phyloP scores from a whole-genome alignment of 495 filamentous ascomycete species.

The Hypoxylon perforatum region DNA sequence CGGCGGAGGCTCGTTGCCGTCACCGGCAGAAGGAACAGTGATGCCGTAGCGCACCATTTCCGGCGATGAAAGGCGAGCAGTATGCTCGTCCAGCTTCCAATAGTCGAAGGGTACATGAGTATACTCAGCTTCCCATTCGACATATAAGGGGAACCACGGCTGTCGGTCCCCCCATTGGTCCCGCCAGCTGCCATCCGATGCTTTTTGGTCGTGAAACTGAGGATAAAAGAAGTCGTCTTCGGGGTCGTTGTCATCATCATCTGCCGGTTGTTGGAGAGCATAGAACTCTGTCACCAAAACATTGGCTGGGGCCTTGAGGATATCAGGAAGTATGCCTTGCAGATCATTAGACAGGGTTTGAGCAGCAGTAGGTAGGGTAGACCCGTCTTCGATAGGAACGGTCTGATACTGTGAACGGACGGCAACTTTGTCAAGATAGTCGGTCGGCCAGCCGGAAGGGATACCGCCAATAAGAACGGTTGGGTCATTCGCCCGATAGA shows the following conservation, averaged over 20 bases:
- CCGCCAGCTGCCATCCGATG: slow-evolving; percentile 26
- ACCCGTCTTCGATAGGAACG: not conserved
- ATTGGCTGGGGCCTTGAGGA: slow-evolving; percentile 19
- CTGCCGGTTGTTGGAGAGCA: not conserved
- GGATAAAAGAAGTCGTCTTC: slow-evolving; percentile 12
- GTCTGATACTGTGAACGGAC: slow-evolving; percentile 51
- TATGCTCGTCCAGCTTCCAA: slow-evolving; percentile 46
- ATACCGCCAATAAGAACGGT: slow-evolving; percentile 59
- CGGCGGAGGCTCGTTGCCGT: slow-evolving; percentile 6
- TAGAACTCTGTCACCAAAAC: slow-evolving; percentile 39
- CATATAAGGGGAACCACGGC: slow-evolving; percentile 61
- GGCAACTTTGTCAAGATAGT: slow-evolving; percentile 53
- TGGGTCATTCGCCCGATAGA: slow-evolving; percentile 54
- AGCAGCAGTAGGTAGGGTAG: slow-evolving; percentile 27
- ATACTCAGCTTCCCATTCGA: slow-evolving; percentile 67
- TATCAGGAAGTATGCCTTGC: slow-evolving; percentile 25
- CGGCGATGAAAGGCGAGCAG: not conserved
- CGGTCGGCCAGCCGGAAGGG: slow-evolving; percentile 55
- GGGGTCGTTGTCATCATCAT: slow-evolving; percentile 2
- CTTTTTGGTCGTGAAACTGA: slow-evolving; percentile 24
- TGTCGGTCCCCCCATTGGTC: slow-evolving; percentile 57
- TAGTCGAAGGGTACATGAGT: slow-evolving; percentile 53
- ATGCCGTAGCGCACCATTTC: slow-evolving; percentile 41
- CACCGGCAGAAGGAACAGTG: slow-evolving; percentile 9
- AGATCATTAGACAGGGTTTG: slow-evolving; percentile 18